Conservation (phyloP, 441 rosid species). For the Arabidopsis lyrata region DNA sequence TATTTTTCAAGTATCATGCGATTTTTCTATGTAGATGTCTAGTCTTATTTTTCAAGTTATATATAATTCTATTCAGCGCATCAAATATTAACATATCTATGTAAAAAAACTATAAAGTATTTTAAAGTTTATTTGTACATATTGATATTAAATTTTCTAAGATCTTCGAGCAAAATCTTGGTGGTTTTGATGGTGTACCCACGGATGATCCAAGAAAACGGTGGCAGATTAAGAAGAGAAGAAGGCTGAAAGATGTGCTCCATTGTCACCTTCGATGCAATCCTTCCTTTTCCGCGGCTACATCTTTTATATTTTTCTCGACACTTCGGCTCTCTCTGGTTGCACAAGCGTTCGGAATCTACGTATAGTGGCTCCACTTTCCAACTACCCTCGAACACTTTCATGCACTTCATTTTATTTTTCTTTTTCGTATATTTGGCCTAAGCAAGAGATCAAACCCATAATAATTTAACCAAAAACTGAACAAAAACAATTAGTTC, state of each 20-base stretch:
- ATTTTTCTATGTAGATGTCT: no score
- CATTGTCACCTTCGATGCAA: conserved; percentile 40
- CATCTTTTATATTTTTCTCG: conserved; percentile 62
- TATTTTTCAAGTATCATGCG: no score
- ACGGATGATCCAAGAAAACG: not conserved
- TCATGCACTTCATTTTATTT: conserved; percentile 22
- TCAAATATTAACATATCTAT: no score
- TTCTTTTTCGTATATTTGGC: not conserved
- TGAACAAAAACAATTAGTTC: not conserved
- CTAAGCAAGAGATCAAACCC: not conserved
- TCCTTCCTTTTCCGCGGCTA: conserved; percentile 67
- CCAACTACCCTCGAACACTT: not conserved
- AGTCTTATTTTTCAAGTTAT: no score
- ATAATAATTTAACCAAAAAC: not conserved
- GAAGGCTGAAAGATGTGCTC: not conserved
- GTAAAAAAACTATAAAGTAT: no score
- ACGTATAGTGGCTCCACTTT: not conserved
- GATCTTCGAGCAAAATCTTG: not conserved
- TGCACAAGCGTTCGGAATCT: not conserved
- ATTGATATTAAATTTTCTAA: not conserved
- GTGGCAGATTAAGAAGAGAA: not conserved
- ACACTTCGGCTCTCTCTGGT: not conserved
- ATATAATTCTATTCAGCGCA: no score
- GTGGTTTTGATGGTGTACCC: not conserved
- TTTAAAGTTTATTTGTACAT: not conserved